Conservation (phyloP, 371 early-diverging fungal species). For the Parasitella parasitica region DNA sequence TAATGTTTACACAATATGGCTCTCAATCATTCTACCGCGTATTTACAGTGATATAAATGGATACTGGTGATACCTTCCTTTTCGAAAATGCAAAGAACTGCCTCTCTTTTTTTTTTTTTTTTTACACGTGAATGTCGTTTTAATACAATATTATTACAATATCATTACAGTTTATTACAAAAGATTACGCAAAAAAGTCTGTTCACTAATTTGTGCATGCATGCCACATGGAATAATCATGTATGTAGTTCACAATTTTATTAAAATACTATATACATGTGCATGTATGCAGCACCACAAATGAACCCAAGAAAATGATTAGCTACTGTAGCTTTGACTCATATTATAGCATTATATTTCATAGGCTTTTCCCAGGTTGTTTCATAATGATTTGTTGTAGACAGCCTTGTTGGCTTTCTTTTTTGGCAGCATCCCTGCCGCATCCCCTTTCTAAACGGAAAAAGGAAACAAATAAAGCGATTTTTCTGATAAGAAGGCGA, state of each 20-base stretch:
- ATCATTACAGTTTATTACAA: too few relatives aligned
- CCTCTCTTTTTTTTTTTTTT: neutral
- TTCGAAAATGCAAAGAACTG: neutral
- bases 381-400: neutral
- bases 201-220: too few relatives aligned
- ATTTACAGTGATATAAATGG: neutral
- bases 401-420: neutral
- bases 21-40: neutral
- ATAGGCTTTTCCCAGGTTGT: neutral
- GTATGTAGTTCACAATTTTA: too few relatives aligned
- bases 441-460: neutral
- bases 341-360: neutral
- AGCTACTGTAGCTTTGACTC: too few relatives aligned
- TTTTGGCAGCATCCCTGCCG: neutral
- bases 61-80: neutral
- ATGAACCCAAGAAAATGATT: too few relatives aligned
- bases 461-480: neutral
- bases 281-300: too few relatives aligned
- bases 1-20: neutral
- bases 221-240: too few relatives aligned
- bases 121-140: neutral
- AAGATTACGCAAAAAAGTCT: too few relatives aligned
- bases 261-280: too few relatives aligned
- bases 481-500: neutral
- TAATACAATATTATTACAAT: neutral